Evolutionary conservation across 306 rosid species (phyloP).

Genomic region (Pyrus pyrifolia): DNA sequence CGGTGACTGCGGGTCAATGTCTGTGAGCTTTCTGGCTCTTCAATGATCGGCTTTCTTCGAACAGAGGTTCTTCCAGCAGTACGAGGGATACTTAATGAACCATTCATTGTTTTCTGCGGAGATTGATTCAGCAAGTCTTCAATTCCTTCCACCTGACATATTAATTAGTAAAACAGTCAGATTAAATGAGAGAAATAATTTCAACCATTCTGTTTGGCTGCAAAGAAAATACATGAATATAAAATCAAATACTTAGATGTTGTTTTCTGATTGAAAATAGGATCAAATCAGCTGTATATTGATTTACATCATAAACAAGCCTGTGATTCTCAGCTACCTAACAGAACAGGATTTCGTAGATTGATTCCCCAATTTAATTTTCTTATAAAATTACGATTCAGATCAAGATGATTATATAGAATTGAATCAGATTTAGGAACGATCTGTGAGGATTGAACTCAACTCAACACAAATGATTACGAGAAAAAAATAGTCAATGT

Average conservation of each 20-base stretch:
- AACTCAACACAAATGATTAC: neutral
- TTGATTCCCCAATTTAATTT: neutral
- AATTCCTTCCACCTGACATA: slow-evolving; percentile 72
- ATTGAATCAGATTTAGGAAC: no score
- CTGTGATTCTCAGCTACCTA: neutral
- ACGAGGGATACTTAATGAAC: slow-evolving; percentile 28
- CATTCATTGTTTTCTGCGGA: slow-evolving; percentile 14
- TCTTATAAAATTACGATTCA: neutral
- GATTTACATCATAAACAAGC: no score
- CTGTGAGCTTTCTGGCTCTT: slow-evolving; percentile 26
- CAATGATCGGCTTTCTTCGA: slow-evolving; percentile 33
- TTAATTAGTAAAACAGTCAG: neutral
- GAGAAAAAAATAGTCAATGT: neutral
- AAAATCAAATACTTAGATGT: no score
- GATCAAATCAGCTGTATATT: neutral
- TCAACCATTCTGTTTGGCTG: neutral
- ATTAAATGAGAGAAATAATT: neutral
- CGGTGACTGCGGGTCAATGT: slow-evolving; percentile 26
- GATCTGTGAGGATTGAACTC: neutral
- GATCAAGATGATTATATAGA: neutral
- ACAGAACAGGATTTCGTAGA: neutral
- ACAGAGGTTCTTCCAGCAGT: slow-evolving; percentile 43
- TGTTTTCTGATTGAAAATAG: neutral
- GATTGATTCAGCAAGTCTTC: slow-evolving; percentile 46
- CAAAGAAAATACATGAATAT: neutral